Evolutionary conservation across 768 basidiomycete species (phyloP).

Genomic region (Naematelia encephala): DNA sequence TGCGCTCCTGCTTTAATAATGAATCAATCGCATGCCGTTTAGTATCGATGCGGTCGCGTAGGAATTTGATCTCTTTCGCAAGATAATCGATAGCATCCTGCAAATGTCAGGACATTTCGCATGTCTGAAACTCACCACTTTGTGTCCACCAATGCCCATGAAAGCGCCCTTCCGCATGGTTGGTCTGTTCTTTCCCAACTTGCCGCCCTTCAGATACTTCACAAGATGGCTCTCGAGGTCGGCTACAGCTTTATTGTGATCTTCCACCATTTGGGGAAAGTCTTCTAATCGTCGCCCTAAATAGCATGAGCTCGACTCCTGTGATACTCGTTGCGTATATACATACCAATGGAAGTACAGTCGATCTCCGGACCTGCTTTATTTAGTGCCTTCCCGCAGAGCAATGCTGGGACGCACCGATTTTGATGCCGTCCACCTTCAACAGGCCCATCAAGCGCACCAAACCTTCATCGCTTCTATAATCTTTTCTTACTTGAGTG

Average conservation of each 20-base stretch:
- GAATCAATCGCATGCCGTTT: constrained; percentile 54
- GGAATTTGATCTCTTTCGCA: constrained; percentile 51
- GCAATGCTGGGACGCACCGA: constrained; percentile 25
- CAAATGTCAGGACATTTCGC: background rate
- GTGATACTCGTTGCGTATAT: background rate
- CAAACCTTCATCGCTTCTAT: constrained; percentile 81
- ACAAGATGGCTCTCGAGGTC: constrained; percentile 87
- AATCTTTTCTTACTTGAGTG: constrained; percentile 70
- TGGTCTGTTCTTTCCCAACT: constrained; percentile 74
- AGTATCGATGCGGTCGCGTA: constrained; percentile 59
- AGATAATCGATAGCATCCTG: constrained; percentile 89
- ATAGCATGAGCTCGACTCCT: background rate
- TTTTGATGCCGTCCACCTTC: constrained; percentile 52
- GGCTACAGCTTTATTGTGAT: constrained; percentile 81
- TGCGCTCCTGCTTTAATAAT: constrained; percentile 55
- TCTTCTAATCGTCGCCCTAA: constrained; percentile 78
- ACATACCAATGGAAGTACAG: constrained; percentile 45
- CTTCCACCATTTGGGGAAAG: constrained; percentile 85
- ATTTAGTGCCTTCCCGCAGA: background rate
- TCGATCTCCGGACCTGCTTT: constrained; percentile 43
- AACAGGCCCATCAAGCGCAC: constrained; percentile 50
- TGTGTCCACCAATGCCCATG: constrained; percentile 76
- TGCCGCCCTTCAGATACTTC: constrained; percentile 79
- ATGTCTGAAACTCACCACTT: constrained; percentile 52
- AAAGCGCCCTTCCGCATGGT: constrained; percentile 73